Base-by-base conservation (phyloP, 805 yeast genomes). In the Teunomyces gatunensis region DNA sequence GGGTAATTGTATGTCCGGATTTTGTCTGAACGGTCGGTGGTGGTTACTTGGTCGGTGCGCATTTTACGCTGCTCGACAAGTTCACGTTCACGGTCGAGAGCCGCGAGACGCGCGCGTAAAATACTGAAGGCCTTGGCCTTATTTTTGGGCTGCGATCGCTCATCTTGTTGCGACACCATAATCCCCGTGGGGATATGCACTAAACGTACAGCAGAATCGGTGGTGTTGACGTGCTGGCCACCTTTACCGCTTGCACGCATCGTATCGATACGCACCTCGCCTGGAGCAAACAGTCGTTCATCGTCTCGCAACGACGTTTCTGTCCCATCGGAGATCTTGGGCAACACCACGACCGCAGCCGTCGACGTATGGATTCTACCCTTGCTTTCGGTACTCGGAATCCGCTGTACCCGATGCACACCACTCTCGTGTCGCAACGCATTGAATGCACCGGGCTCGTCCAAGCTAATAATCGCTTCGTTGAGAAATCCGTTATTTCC, bases 201-300 rank as follows among this genome's bases (percentile, higher is more conserved):
- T 23, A 94, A 70, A 57, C 99, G 77, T 11, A 94, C 98, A 0
- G 99, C 99, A 1, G 97, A 89, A 61, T 92, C 98, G 0, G 98
- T 94, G 11, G 96, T 92, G 62, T 92, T 92, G 32, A 92, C 99
- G 61, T 92, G 98, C 70, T 92, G 99, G 0, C 99, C 99, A 47
- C 99, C 99, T 53, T 94, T 86, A 3, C 99, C 99, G 47, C 96
- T 83, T 0, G 98, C 89, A 55, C 99, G 77, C 96, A 92, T 94
- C n/a, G 94, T 90, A 63, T 94, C 99, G 3, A 94, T 83, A 47
- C 97, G 77, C 18, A 94, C 83, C 58, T 94, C 99, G 2, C 87
- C 96, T 0, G 91, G 88, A 15, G 81, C 82, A 65, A 94, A 89
- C 47, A 80, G 79, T 36, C 92, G 70, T 57, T 87, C 92, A 46